These are phyloP conservation scores for Saccharomyces kudriavzevii DNA, from an alignment of 805 yeast species.

Conservation along the genomic window DNA sequence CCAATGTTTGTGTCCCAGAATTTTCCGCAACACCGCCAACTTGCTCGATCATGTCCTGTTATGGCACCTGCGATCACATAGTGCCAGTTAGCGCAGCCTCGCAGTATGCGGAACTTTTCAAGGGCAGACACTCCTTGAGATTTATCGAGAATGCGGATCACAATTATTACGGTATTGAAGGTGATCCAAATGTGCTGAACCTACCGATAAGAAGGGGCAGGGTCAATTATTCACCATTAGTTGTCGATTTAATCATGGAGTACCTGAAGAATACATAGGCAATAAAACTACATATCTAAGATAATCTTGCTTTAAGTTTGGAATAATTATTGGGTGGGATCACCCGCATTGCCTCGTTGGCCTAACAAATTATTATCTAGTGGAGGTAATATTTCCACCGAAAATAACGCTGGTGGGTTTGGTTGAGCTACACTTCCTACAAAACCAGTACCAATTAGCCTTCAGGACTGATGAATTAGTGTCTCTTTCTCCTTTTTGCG, in stretches of 20 bases:
- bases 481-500: background rate
- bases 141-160: slow-evolving; percentile 71
- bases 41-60: slow-evolving; percentile 54
- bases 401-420: too few relatives aligned
- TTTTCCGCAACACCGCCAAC: slow-evolving; percentile 37
- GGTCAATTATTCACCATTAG: slow-evolving; percentile 53
- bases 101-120: slow-evolving; percentile 48
- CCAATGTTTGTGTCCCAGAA: slow-evolving; percentile 38
- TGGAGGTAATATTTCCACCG: background rate
- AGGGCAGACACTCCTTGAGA: slow-evolving; percentile 46
- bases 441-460: background rate
- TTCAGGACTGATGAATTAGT: background rate
- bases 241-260: slow-evolving; percentile 38
- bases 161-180: slow-evolving; percentile 54
- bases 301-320: background rate
- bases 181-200: slow-evolving; percentile 31
- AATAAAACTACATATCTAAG: background rate
- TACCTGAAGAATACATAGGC: slow-evolving; percentile 1
- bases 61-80: slow-evolving; percentile 60
- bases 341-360: background rate
- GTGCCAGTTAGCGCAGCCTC: slow-evolving; percentile 61
- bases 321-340: background rate
- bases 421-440: background rate
- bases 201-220: slow-evolving; percentile 40
- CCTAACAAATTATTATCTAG: background rate